phyloP scores from a whole-genome alignment of 2,329 filamentous ascomycete species.

The Exophiala lecanii-corni region DNA sequence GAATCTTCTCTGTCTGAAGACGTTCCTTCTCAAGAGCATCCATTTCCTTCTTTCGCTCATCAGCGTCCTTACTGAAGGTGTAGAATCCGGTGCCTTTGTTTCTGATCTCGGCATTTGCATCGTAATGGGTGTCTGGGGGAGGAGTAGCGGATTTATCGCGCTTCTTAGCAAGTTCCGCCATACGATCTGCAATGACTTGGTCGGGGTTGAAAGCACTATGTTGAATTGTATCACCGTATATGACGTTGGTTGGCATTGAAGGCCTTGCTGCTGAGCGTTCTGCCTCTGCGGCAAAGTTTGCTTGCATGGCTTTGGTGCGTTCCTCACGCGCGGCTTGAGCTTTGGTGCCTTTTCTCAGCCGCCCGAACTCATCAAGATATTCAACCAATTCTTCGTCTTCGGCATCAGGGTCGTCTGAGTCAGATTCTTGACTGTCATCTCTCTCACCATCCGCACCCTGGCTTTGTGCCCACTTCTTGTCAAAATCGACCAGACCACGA shows the following conservation, averaged over 20 bases:
- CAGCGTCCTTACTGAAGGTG: slow-evolving; percentile 75
- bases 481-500: slow-evolving; percentile 77
- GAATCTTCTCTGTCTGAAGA: slow-evolving; percentile 61
- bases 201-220: slow-evolving; percentile 75
- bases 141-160: slow-evolving; percentile 76
- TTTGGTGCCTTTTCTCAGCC: slow-evolving; percentile 68
- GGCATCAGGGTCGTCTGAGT: slow-evolving; percentile 35
- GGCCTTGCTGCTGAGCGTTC: slow-evolving; percentile 60
- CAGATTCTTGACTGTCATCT: slow-evolving; percentile 30
- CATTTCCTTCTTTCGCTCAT: slow-evolving; percentile 68
- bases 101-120: slow-evolving; percentile 75
- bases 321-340: slow-evolving; percentile 63
- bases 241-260: slow-evolving; percentile 62
- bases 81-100: slow-evolving; percentile 90
- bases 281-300: slow-evolving; percentile 56
- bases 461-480: slow-evolving; percentile 85
- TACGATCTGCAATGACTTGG: slow-evolving; percentile 57
- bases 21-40: slow-evolving; percentile 63
- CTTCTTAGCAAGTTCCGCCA: slow-evolving; percentile 73
- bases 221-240: slow-evolving; percentile 83
- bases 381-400: slow-evolving; percentile 66
- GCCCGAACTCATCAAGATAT: slow-evolving; percentile 87
- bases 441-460: slow-evolving; percentile 42
- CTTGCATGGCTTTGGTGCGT: slow-evolving; percentile 50
- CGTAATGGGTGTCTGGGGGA: slow-evolving; percentile 77